Conservation (phyloP, 2,329 filamentous ascomycete genomes). For the Coniochaeta prunicola region DNA sequence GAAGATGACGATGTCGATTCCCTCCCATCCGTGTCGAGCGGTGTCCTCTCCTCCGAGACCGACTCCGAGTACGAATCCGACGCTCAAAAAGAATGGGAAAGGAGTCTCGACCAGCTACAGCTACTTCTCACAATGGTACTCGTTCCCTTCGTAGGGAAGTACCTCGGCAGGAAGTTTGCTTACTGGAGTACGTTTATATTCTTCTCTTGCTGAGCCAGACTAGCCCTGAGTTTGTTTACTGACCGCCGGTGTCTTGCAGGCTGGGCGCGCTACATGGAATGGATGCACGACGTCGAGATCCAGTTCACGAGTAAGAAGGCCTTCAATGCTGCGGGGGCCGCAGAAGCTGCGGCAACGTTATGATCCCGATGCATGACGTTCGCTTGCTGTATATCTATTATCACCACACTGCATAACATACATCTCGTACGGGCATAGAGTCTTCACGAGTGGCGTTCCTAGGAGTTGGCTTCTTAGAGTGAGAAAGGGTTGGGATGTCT, state of each 20-base stretch:
- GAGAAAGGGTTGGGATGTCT: neutral
- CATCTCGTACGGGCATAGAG: neutral
- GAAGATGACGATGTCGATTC: slow-evolving; percentile 54
- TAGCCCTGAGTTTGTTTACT: slow-evolving; percentile 1
- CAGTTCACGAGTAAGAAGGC: slow-evolving; percentile 52
- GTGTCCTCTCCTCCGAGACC: slow-evolving; percentile 40
- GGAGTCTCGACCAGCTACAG: slow-evolving; percentile 88
- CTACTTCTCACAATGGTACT: slow-evolving; percentile 89
- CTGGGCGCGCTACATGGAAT: slow-evolving; percentile 91
- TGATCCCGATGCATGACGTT: slow-evolving; percentile 17
- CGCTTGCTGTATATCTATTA: neutral
- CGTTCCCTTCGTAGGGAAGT: slow-evolving; percentile 91
- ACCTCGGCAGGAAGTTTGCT: slow-evolving; percentile 86
- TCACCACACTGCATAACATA: neutral
- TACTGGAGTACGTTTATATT: slow-evolving; percentile 77
- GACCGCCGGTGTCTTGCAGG: slow-evolving; percentile 41
- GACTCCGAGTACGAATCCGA: slow-evolving; percentile 63
- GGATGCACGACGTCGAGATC: slow-evolving; percentile 78
- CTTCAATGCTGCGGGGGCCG: slow-evolving; percentile 56
- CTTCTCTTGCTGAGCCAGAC: neutral
- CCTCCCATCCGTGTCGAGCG: slow-evolving; percentile 53
- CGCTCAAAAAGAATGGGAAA: slow-evolving; percentile 91
- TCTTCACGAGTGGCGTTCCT: neutral
- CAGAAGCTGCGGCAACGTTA: slow-evolving; percentile 52
- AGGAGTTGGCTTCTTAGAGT: neutral